Percentiles rank a stretch among this genome's conserved stretches.
These are phyloP conservation scores for Entomophthora muscae DNA, from an alignment of 371 early-diverging fungal genomes.

Conservation along the genomic window DNA sequence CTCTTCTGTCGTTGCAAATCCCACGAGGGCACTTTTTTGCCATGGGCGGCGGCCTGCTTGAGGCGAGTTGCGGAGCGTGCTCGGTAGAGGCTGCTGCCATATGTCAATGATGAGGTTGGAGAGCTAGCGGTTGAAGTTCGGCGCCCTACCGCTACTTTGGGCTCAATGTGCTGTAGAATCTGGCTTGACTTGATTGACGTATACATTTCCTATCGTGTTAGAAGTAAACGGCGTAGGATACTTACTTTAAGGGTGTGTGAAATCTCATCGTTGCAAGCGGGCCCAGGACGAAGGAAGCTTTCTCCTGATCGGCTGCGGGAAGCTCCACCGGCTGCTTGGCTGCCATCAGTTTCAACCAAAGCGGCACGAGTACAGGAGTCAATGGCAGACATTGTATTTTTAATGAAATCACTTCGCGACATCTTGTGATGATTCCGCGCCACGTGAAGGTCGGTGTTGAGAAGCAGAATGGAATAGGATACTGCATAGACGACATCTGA, in stretches of 20 bases:
- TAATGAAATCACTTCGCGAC: slow-evolving; percentile 38
- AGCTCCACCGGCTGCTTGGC: no score
- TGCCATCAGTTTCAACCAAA: slow-evolving; percentile 7
- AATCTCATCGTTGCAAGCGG: slow-evolving; percentile 6
- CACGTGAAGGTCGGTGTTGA: slow-evolving; percentile 85
- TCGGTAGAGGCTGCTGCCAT: slow-evolving; percentile 3
- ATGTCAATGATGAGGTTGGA: slow-evolving; percentile 7
- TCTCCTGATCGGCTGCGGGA: slow-evolving; percentile 1
- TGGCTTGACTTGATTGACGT: slow-evolving; percentile 49
- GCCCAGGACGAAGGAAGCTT: slow-evolving; percentile 10
- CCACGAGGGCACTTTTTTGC: not conserved
- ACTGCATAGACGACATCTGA: slow-evolving; percentile 71
- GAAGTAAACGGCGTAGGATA: no score
- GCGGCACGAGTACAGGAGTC: slow-evolving; percentile 14
- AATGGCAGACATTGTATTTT: slow-evolving; percentile 33
- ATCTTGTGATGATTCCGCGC: slow-evolving; percentile 45
- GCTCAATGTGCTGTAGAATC: slow-evolving; percentile 37
- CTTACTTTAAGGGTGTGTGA: slow-evolving; percentile 2
- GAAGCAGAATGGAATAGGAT: slow-evolving; percentile 62
- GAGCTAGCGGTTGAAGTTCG: slow-evolving; percentile 7
- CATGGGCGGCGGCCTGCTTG: not conserved
- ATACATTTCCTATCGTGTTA: slow-evolving; percentile 46
- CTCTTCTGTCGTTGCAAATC: slow-evolving; percentile 6
- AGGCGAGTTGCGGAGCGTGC: slow-evolving; percentile 6
- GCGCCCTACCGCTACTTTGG: not conserved